Evolutionary conservation across 1,139 yeast species (phyloP).

Genomic region (Yamadazyma mexicana): DNA sequence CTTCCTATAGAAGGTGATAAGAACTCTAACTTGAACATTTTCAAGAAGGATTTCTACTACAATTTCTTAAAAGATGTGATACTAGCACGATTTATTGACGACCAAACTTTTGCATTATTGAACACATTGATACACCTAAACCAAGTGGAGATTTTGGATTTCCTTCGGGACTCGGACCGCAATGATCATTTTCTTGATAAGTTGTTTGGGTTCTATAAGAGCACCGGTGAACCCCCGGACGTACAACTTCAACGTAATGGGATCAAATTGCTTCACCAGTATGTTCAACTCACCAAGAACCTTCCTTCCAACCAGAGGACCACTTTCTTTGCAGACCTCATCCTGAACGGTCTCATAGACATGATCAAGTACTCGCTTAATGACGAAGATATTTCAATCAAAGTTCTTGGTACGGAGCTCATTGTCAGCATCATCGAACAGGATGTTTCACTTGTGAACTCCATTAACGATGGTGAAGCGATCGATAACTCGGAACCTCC

Average conservation of each 20-base stretch:
- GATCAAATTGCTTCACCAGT: constrained; percentile 76
- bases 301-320: constrained; percentile 65
- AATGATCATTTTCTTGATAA: constrained; percentile 41
- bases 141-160: constrained; percentile 70
- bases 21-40: constrained; percentile 44
- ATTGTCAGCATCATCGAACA: constrained; percentile 82
- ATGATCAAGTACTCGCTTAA: constrained; percentile 72
- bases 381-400: constrained; percentile 48
- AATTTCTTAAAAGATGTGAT: constrained; percentile 87
- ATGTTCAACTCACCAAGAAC: constrained; percentile 70
- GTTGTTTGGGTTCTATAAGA: constrained; percentile 56
- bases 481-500: constrained; percentile 40
- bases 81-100: constrained; percentile 78
- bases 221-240: constrained; percentile 13
- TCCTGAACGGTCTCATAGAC: constrained; percentile 67
- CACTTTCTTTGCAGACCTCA: constrained; percentile 62
- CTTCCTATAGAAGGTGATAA: constrained; percentile 50
- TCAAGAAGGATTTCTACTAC: constrained; percentile 72
- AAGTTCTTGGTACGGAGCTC: constrained; percentile 79
- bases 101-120: constrained; percentile 66
- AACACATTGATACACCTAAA: constrained; percentile 65
- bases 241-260: constrained; percentile 58
- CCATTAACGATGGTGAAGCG: constrained; percentile 34
- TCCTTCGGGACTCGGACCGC: constrained; percentile 53
- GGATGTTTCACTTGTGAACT: constrained; percentile 67